A percentile compares a stretch with the other conserved stretches of the same genome.
Evolutionary conservation across 108 stramenopile species (phyloP).

Genomic region (Nitzschia palea): DNA sequence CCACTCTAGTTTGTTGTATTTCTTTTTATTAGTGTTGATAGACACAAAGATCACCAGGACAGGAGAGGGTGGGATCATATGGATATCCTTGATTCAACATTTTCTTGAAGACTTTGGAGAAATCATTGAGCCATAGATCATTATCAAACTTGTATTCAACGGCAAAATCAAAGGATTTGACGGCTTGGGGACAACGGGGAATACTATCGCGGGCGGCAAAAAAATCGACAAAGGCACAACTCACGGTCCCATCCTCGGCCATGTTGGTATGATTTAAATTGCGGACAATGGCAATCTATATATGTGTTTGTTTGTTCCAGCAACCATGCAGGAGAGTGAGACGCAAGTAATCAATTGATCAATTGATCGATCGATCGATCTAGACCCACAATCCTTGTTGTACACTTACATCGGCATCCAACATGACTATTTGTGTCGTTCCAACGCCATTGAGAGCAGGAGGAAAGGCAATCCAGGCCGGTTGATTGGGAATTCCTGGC

Average conservation of each 20-base stretch:
- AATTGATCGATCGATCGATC: too few relatives aligned
- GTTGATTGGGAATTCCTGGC: conserved; percentile 30
- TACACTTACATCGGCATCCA: conserved; percentile 3
- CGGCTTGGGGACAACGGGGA: conserved; percentile 3
- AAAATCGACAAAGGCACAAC: not conserved
- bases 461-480: conserved; percentile 30
- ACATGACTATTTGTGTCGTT: not conserved
- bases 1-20: too few relatives aligned
- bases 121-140: not conserved
- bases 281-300: not conserved
- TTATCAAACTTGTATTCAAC: conserved; percentile 1
- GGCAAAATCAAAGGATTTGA: not conserved
- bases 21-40: too few relatives aligned
- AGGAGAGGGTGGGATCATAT: not conserved
- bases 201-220: not conserved
- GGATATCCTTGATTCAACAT: conserved; percentile 1
- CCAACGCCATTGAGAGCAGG: not conserved
- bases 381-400: too few relatives aligned
- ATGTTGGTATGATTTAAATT: not conserved
- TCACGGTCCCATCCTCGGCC: not conserved
- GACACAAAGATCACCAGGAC: not conserved
- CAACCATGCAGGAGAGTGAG: too few relatives aligned
- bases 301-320: too few relatives aligned
- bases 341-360: too few relatives aligned
- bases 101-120: not conserved